A percentile compares a stretch with the other conserved stretches of the same genome.
Evolutionary conservation across 2,329 filamentous ascomycete species (phyloP).

Genomic region (Beauveria varroae): DNA sequence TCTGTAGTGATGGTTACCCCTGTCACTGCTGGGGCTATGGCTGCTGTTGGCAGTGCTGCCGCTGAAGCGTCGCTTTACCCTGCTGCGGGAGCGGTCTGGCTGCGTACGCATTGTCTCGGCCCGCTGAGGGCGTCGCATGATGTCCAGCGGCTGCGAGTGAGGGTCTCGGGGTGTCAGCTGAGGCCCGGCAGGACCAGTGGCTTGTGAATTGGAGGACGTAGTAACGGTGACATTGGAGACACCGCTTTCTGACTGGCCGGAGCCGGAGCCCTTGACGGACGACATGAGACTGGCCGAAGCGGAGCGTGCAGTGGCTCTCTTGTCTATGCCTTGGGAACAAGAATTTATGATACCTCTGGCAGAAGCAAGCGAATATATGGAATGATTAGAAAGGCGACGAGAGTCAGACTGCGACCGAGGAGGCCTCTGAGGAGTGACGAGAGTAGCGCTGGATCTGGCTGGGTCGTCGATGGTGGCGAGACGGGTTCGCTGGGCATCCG

Average conservation of each 20-base stretch:
- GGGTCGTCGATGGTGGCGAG: not conserved
- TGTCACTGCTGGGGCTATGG: constrained; percentile 69
- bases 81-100: constrained; percentile 56
- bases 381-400: constrained; percentile 66
- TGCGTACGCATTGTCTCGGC: constrained; percentile 35
- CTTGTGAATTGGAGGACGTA: constrained; percentile 38
- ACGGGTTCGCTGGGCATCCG: not conserved
- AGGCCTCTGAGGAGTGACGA: constrained; percentile 25
- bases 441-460: not conserved
- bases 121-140: constrained; percentile 37
- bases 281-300: constrained; percentile 38
- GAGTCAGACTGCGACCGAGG: constrained; percentile 43
- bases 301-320: constrained; percentile 32
- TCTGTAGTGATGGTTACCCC: constrained; percentile 45
- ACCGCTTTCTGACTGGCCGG: constrained; percentile 42
- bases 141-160: constrained; percentile 33
- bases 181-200: constrained; percentile 21
- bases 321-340: constrained; percentile 48
- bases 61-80: constrained; percentile 68
- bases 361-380: constrained; percentile 62
- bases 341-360: constrained; percentile 39
- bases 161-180: constrained; percentile 39
- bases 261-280: constrained; percentile 31
- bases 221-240: constrained; percentile 47
- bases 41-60: constrained; percentile 76